Evolutionary conservation across 1,284 basidiomycete genomes (phyloP), one percentile per base, ranked within the genome.

Genomic region (Irpex lacteus): DNA sequence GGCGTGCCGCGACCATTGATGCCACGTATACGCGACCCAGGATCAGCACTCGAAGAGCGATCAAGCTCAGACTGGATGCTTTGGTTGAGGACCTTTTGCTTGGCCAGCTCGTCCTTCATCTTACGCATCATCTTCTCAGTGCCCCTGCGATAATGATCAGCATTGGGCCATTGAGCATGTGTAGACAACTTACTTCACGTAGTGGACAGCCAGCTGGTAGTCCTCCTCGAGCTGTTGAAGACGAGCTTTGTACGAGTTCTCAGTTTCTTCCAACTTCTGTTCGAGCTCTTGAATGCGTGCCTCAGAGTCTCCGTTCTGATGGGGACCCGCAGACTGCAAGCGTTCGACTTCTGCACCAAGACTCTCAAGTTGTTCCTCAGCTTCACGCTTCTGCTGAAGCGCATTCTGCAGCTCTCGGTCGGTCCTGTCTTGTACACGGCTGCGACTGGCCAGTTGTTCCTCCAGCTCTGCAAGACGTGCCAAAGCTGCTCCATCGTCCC

Each of bases 51-150:
- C 74, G 85, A 77, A 61, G 86, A 86, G 32, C 89, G 88, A 68
- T 96, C 94, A 32, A 96, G 81, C 71, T 97, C 94, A 18, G 84
- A 77, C 73, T 96, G 94, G 50, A 98, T 85, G 67, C 83, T 81
- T 53, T 86, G 81, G 74, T 95, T 96, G 56, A 88, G 77, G 62
- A 84, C 82, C 79, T 97, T 97, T 76, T 96, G 92, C 78, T 94
- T 96, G 66, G 87, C 91, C 64, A 97, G 80, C 74, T 98, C 96
- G 70, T 95, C 93, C 77, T 96, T 96, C 92, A 99, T 96, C 70
- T 94, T 89, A 69, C 96, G 90, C 82, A 98, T 92, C 90, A 99
- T 97, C 81, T 98, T 98, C 78, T 99, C 98, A 0, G 96, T 98
- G 61, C 96, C 95, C 84, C 95, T 96, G 73, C 62, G 73, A 70